Evolutionary conservation across 2,329 filamentous ascomycete species (phyloP).

Genomic region (Colletotrichum chlorophyti): DNA sequence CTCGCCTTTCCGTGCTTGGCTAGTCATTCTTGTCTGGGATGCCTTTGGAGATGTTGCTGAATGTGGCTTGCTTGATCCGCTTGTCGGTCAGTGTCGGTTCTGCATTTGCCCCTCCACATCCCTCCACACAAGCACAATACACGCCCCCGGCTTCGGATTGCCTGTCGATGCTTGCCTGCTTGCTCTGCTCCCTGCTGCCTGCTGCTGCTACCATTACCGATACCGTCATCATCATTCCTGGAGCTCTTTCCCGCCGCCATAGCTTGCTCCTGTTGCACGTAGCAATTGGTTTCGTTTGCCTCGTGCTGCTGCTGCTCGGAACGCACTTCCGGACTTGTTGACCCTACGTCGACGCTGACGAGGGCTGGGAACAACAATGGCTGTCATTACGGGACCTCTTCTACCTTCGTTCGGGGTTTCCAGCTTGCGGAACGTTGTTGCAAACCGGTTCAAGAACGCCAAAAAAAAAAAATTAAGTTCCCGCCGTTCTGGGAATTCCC

Average conservation of each 20-base stretch:
- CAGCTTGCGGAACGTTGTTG: background rate
- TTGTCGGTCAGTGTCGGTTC: too few relatives aligned
- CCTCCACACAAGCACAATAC: too few relatives aligned
- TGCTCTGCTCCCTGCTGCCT: background rate
- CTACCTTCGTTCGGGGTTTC: background rate
- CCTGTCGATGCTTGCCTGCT: background rate
- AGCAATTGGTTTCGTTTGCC: background rate
- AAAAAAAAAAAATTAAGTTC: too few relatives aligned
- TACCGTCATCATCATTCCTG: slow-evolving; percentile 8
- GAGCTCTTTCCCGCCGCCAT: background rate
- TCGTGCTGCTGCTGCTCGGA: slow-evolving; percentile 11
- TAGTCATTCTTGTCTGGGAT: background rate
- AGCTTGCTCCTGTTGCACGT: slow-evolving; percentile 12
- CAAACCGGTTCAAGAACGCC: slow-evolving; percentile 18
- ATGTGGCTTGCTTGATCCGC: slow-evolving; percentile 14
- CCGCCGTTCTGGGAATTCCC: background rate
- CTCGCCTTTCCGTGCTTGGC: background rate
- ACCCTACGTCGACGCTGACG: background rate
- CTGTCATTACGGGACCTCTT: too few relatives aligned
- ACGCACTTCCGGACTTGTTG: background rate
- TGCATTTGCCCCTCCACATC: background rate
- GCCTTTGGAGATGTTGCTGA: background rate
- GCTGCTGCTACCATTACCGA: background rate
- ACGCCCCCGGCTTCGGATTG: slow-evolving; percentile 3
- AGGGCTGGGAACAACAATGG: background rate